A percentile compares a stretch with the other conserved stretches of the same genome.
Conservation (phyloP, 768 basidiomycete species). For the Collybia sp. region DNA sequence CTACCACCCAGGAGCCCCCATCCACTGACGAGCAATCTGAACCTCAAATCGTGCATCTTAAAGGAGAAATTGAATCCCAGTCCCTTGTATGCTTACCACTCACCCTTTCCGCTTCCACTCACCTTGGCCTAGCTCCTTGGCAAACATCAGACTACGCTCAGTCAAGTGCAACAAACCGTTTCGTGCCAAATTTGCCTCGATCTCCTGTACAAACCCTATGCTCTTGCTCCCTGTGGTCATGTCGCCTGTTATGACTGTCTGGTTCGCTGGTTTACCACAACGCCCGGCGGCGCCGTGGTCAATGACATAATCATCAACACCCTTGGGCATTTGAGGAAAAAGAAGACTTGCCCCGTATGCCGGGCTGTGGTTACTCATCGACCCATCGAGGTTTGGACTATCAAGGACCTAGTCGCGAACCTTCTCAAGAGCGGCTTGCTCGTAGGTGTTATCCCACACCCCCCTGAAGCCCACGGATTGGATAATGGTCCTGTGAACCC, state of each 20-base stretch:
- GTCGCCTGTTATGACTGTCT: conserved; percentile 69
- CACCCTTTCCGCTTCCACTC: background rate
- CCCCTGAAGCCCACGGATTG: conserved; percentile 11
- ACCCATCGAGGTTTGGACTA: conserved; percentile 67
- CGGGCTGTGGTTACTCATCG: conserved; percentile 53
- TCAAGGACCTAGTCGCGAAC: conserved; percentile 59
- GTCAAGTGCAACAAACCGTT: conserved; percentile 54
- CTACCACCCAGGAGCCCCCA: conserved; percentile 2
- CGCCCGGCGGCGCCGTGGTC: background rate
- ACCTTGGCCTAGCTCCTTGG: conserved; percentile 35
- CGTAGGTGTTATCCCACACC: conserved; percentile 19
- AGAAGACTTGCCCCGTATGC: conserved; percentile 74
- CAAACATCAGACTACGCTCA: conserved; percentile 49
- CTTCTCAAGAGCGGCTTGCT: conserved; percentile 52
- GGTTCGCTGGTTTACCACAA: conserved; percentile 68
- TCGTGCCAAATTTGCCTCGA: conserved; percentile 81
- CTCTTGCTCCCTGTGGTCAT: conserved; percentile 74
- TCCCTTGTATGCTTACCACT: conserved; percentile 25
- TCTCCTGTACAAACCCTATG: conserved; percentile 66
- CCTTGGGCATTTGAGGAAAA: conserved; percentile 41
- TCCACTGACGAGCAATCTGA: conserved; percentile 12
- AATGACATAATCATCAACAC: background rate
- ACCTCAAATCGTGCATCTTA: conserved; percentile 33
- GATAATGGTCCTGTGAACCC: conserved; percentile 16
- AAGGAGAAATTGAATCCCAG: conserved; percentile 37